A percentile compares a stretch with the other conserved stretches of the same genome.
These are phyloP conservation scores for Phytophthora hybrid DNA, from an alignment of 352 stramenopile genomes.

Conservation along the genomic window DNA sequence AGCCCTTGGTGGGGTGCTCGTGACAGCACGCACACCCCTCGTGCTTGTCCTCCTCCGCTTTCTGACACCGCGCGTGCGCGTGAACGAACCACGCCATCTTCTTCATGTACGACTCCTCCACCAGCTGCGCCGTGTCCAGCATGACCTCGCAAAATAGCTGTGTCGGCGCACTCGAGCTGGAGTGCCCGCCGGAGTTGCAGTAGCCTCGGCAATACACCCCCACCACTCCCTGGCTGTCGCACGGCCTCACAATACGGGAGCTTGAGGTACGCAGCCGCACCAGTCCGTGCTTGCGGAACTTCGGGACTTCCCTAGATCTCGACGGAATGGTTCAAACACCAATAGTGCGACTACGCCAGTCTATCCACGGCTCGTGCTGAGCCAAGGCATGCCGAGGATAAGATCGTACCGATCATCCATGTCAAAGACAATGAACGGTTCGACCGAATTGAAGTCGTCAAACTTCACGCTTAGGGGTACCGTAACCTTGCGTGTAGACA, in stretches of 20 bases:
- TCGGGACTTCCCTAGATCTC: constrained; percentile 48
- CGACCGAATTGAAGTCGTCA: too few species aligned
- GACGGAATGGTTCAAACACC: constrained; percentile 43
- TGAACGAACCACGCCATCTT: constrained; percentile 74
- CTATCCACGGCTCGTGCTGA: too few species aligned
- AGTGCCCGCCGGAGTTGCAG: constrained; percentile 42
- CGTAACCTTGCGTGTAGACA: too few species aligned
- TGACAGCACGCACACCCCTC: constrained; percentile 45
- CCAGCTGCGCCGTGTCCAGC: constrained; percentile 47
- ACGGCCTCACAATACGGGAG: constrained; percentile 51
- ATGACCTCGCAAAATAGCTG: constrained; percentile 50
- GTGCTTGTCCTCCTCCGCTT: constrained; percentile 23
- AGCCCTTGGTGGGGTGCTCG: constrained; percentile 42
- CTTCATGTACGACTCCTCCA: constrained; percentile 70
- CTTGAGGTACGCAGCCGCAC: constrained; percentile 48
- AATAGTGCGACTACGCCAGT: too few species aligned
- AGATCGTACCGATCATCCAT: too few species aligned
- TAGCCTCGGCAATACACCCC: constrained; percentile 62
- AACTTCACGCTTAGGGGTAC: too few species aligned
- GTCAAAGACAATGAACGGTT: too few species aligned
- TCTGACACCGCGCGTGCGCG: constrained; percentile 29
- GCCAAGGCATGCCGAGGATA: too few species aligned
- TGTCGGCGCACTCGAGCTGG: constrained; percentile 28
- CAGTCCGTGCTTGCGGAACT: constrained; percentile 44
- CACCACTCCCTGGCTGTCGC: constrained; percentile 43